phyloP scores from a whole-genome alignment of 1,284 basidiomycete species.

The Tranzscheliella williamsii region DNA sequence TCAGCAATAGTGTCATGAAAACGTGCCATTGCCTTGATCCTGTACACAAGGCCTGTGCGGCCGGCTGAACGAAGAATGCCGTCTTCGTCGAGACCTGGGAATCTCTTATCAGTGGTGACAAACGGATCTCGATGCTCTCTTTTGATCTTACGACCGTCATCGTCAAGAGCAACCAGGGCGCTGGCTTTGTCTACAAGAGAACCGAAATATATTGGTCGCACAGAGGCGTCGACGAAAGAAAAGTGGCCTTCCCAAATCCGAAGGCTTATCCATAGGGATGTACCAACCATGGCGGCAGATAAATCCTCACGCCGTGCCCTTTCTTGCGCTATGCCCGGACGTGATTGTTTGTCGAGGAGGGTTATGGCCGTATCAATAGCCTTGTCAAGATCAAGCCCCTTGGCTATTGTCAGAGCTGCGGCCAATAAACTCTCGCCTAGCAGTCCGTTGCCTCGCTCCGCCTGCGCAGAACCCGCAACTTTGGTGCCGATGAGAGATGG shows the following conservation, averaged over 20 bases:
- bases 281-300: conserved; percentile 15
- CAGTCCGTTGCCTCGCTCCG: conserved; percentile 28
- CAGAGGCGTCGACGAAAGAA: conserved; percentile 29
- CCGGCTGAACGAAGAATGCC: conserved; percentile 31
- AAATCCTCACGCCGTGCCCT: conserved; percentile 10
- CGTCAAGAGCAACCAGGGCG: conserved; percentile 24
- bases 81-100: conserved; percentile 37
- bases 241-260: conserved; percentile 42
- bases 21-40: conserved; percentile 24
- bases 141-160: conserved; percentile 26
- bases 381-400: conserved; percentile 36
- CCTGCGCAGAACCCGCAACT: conserved; percentile 24
- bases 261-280: conserved; percentile 33
- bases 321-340: not conserved
- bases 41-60: conserved; percentile 31
- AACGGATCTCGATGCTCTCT: conserved; percentile 28
- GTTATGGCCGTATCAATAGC: conserved; percentile 21
- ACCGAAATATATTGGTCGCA: conserved; percentile 24
- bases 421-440: conserved; percentile 30
- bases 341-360: conserved; percentile 1
- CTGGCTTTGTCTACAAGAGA: conserved; percentile 11
- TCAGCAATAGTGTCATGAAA: conserved; percentile 31
- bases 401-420: conserved; percentile 31
- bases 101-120: conserved; percentile 25
- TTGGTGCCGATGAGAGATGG: conserved; percentile 33